Percentiles rank a stretch among this genome's conserved stretches.
Evolutionary conservation across 1,284 basidiomycete genomes (phyloP).

Genomic region (Pulveroboletus ridleyi): DNA sequence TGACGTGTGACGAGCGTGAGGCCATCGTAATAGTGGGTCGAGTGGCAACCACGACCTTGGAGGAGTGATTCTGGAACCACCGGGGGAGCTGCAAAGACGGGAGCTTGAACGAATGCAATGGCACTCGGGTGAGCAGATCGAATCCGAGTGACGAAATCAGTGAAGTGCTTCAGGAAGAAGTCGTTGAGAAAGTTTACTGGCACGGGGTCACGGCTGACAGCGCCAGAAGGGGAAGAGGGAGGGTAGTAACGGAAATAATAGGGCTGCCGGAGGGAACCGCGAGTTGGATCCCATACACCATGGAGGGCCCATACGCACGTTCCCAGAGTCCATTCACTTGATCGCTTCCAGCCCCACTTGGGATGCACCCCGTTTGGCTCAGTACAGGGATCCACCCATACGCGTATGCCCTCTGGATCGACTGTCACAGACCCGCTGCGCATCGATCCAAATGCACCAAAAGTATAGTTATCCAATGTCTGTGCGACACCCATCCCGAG

Average conservation of each 20-base stretch:
- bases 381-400: conserved; percentile 68
- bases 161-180: too few species aligned
- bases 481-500: conserved; percentile 42
- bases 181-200: too few species aligned
- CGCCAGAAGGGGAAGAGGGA: too few species aligned
- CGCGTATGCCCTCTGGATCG: conserved; percentile 81
- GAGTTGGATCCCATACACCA: conserved; percentile 88
- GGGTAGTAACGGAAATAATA: conserved; percentile 35
- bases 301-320: conserved; percentile 93
- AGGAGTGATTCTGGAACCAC: conserved; percentile 64
- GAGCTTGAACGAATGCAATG: conserved; percentile 92
- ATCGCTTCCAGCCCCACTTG: too few species aligned
- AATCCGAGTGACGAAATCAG: too few species aligned
- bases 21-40: too few species aligned
- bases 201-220: too few species aligned
- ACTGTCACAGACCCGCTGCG: conserved; percentile 77
- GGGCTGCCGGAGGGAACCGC: conserved; percentile 72
- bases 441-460: conserved; percentile 83
- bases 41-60: too few species aligned
- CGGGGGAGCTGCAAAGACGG: conserved; percentile 89
- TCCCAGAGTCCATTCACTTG: conserved; percentile 79
- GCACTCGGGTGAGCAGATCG: conserved; percentile 75
- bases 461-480: conserved; percentile 87
- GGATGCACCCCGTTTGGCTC: too few species aligned
- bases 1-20: too few species aligned